Conservation (phyloP, 441 rosid genomes). For the Metrosideros polymorpha region DNA sequence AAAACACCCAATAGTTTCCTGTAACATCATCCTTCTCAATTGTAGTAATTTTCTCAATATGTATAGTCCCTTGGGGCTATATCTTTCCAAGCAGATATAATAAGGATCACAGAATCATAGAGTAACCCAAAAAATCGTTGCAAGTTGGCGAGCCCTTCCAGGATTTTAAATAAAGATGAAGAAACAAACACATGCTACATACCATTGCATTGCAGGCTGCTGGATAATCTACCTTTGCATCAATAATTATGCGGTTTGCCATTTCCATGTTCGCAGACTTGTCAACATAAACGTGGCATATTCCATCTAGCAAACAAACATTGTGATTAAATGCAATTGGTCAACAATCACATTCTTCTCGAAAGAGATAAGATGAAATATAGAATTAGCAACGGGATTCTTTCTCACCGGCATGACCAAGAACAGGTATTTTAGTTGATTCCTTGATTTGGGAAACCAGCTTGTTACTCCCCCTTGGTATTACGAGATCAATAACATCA, state of each 20-base stretch:
- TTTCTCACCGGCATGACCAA: constrained; percentile 91
- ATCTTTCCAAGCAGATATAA: not conserved
- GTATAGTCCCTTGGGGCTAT: not conserved
- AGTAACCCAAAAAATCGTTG: not conserved
- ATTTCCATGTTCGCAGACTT: constrained; percentile 74
- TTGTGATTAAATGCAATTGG: not conserved
- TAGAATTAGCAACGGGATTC: not conserved
- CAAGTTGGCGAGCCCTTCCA: not conserved
- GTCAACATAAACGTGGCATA: constrained; percentile 93
- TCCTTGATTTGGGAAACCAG: constrained; percentile 89
- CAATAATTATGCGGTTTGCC: constrained; percentile 73
- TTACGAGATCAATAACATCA: constrained; percentile 97
- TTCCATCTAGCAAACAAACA: constrained; percentile 61
- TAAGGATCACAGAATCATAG: not conserved
- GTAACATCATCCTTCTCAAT: not conserved
- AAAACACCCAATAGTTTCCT: not conserved
- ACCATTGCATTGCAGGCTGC: constrained; percentile 99
- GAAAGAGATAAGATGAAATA: not conserved
- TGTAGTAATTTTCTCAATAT: not conserved
- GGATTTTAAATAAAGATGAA: not conserved
- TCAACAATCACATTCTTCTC: not conserved
- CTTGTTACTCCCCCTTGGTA: constrained; percentile 97
- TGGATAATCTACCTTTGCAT: constrained; percentile 95
- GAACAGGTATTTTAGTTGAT: constrained; percentile 94
- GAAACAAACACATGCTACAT: constrained; percentile 9